These are phyloP conservation scores for Cyclanthera cordifolia DNA, from an alignment of 306 rosid species.

Conservation along the genomic window DNA sequence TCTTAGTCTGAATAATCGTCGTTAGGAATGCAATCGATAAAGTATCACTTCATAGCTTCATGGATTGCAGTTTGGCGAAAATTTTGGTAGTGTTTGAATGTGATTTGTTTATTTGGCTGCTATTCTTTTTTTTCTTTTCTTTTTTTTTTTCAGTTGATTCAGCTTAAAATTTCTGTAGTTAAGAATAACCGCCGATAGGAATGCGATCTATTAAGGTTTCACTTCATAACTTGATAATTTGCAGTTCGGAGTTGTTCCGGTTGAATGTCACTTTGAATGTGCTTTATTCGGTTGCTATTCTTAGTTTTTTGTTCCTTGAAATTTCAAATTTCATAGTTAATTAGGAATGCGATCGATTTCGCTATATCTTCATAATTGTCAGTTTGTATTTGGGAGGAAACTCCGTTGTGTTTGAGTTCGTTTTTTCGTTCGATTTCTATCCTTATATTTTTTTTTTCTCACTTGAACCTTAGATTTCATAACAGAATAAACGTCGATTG, in stretches of 20 bases:
- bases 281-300: background rate
- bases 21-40: background rate
- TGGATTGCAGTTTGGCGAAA: background rate
- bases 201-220: background rate
- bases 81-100: background rate
- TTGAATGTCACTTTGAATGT: background rate
- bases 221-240: background rate
- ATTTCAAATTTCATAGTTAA: background rate
- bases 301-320: background rate
- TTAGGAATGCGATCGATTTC: background rate
- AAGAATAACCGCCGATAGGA: background rate
- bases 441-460: no score
- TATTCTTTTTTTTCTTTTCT: background rate
- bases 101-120: background rate
- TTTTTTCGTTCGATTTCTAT: background rate
- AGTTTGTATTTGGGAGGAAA: background rate
- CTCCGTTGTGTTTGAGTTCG: background rate
- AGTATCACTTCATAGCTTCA: background rate
- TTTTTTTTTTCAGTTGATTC: no score
- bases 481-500: background rate
- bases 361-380: background rate
- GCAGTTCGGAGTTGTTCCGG: background rate
- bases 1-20: background rate
- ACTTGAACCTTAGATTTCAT: background rate
- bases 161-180: background rate